These are phyloP conservation scores for Achaetomiella virescens DNA, from an alignment of 495 filamentous ascomycete species.

Conservation along the genomic window DNA sequence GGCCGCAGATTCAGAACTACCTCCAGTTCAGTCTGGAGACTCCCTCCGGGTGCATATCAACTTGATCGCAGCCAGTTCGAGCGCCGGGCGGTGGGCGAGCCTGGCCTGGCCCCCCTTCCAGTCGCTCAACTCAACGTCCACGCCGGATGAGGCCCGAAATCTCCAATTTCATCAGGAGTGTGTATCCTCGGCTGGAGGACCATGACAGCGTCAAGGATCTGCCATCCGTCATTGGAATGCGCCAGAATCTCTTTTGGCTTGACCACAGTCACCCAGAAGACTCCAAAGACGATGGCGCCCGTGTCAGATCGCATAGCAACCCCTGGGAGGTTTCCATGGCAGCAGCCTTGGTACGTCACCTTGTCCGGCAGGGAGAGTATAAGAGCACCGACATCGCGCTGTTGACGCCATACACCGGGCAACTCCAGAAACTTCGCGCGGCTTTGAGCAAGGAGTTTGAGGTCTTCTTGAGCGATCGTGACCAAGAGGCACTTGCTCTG, in stretches of 20 bases:
- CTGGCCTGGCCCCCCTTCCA: conserved; percentile 11
- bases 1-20: conserved; percentile 44
- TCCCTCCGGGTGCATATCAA: conserved; percentile 13
- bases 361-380: conserved; percentile 66
- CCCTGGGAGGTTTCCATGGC: conserved; percentile 62
- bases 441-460: conserved; percentile 48
- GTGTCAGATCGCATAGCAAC: conserved; percentile 59
- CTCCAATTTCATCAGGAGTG: conserved; percentile 53
- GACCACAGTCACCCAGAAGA: conserved; percentile 57
- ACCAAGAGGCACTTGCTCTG: conserved; percentile 54
- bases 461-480: conserved; percentile 61
- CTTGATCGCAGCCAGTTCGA: conserved; percentile 30
- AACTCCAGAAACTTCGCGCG: conserved; percentile 56
- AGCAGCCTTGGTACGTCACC: conserved; percentile 59
- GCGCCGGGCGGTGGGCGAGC: conserved; percentile 20
- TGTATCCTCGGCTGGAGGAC: conserved; percentile 63
- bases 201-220: conserved; percentile 43
- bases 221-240: conserved; percentile 60
- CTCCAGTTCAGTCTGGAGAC: conserved; percentile 22
- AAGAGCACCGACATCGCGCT: conserved; percentile 64
- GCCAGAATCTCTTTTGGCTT: conserved; percentile 65
- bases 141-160: conserved; percentile 61
- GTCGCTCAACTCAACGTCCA: conserved; percentile 48
- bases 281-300: conserved; percentile 33
- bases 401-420: conserved; percentile 69